Percentiles rank a stretch among this genome's conserved stretches.
Conservation (phyloP, 805 yeast genomes). For the Groenewaldozyma tartarivorans region DNA sequence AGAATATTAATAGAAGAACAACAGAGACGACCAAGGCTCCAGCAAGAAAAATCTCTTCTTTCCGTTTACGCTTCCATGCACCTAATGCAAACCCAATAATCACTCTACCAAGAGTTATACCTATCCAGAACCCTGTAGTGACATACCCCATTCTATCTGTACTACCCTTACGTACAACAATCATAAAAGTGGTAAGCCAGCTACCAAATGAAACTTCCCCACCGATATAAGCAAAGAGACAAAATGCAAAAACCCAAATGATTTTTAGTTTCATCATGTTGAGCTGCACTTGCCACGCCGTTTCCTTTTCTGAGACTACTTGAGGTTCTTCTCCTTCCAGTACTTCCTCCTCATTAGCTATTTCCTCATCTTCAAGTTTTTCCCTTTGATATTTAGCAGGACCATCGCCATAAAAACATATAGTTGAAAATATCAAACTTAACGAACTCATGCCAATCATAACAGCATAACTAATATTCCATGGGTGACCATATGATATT, state of each 20-base stretch:
- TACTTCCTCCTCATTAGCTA: background rate
- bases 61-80: slow-evolving; percentile 5
- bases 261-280: slow-evolving; percentile 5
- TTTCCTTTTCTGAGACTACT: too few species aligned
- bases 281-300: slow-evolving; percentile 6
- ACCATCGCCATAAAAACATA: slow-evolving; percentile 34
- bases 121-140: slow-evolving; percentile 65
- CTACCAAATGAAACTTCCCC: slow-evolving; percentile 62
- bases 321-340: too few species aligned
- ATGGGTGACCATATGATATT: slow-evolving; percentile 38
- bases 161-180: slow-evolving; percentile 43
- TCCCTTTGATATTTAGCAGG: slow-evolving; percentile 9
- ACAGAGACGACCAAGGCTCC: slow-evolving; percentile 30
- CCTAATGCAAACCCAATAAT: slow-evolving; percentile 34
- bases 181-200: slow-evolving; percentile 58
- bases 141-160: slow-evolving; percentile 46
- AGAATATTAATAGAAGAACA: slow-evolving; percentile 33
- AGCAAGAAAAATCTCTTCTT: slow-evolving; percentile 12
- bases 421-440: slow-evolving; percentile 28
- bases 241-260: slow-evolving; percentile 40
- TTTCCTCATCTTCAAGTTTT: slow-evolving; percentile 3
- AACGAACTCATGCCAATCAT: slow-evolving; percentile 32
- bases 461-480: slow-evolving; percentile 50
- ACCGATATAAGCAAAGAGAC: slow-evolving; percentile 56
- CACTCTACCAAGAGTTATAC: slow-evolving; percentile 56